Percentiles rank a stretch among this genome's conserved stretches.
phyloP scores from a whole-genome alignment of 371 early-diverging fungal species.

The Rhizomucor pusillus region DNA sequence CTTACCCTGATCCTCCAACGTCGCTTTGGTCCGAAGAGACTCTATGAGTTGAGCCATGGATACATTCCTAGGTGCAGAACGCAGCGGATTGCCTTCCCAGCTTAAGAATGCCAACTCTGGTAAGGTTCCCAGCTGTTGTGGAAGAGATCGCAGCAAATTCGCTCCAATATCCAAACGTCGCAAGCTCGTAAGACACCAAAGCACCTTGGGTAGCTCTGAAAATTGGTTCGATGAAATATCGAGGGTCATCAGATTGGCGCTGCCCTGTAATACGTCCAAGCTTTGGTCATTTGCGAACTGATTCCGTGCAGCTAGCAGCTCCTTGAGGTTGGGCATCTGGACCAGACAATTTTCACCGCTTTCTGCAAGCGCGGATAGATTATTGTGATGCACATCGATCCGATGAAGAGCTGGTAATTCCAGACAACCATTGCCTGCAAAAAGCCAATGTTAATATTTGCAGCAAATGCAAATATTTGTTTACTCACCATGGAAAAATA shows the following conservation, averaged over 20 bases:
- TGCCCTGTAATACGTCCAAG: slow-evolving; percentile 14
- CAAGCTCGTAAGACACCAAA: slow-evolving; percentile 37
- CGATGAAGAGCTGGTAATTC: slow-evolving; percentile 42
- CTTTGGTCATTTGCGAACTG: slow-evolving; percentile 18
- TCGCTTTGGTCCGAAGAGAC: slow-evolving; percentile 31
- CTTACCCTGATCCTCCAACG: neutral
- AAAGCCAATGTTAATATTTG: slow-evolving; percentile 16
- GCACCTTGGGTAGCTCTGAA: slow-evolving; percentile 46
- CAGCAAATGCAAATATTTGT: neutral
- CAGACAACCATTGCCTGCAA: slow-evolving; percentile 6
- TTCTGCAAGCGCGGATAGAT: slow-evolving; percentile 26
- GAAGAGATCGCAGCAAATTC: slow-evolving; percentile 54
- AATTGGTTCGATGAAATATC: slow-evolving; percentile 67
- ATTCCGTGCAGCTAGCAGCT: slow-evolving; percentile 56
- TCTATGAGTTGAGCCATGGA: slow-evolving; percentile 52
- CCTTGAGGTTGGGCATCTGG: slow-evolving; percentile 51
- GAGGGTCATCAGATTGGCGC: slow-evolving; percentile 54
- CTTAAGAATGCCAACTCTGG: slow-evolving; percentile 42
- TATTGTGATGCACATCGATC: slow-evolving; percentile 60
- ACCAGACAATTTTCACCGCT: slow-evolving; percentile 13
- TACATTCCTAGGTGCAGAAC: slow-evolving; percentile 41
- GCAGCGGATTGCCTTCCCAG: slow-evolving; percentile 60
- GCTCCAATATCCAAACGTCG: slow-evolving; percentile 64
- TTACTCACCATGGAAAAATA: slow-evolving; percentile 25
- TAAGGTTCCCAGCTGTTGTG: slow-evolving; percentile 55